phyloP scores from a whole-genome alignment of 169 alveolate species.

The Amoebophrya sp. region DNA sequence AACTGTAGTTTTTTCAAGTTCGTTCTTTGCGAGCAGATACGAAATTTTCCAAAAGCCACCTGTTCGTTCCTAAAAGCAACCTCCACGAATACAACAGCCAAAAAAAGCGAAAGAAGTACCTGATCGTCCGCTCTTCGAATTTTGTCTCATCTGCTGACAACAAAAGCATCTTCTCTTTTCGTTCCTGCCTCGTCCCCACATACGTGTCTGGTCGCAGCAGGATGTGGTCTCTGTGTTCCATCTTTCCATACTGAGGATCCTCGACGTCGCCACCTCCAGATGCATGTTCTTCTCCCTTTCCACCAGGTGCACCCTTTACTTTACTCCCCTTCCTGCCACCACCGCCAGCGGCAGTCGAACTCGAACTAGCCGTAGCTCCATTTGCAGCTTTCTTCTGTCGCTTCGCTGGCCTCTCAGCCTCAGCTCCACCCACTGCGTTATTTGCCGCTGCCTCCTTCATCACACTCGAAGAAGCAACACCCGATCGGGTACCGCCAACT shows the following conservation, averaged over 20 bases:
- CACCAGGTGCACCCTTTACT: too few species aligned
- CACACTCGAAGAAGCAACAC: too few species aligned
- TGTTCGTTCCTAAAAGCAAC: not conserved
- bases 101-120: not conserved
- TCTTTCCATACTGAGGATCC: not conserved
- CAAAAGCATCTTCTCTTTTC: not conserved
- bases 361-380: too few species aligned
- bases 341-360: too few species aligned
- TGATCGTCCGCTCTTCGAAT: not conserved
- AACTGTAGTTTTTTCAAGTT: not conserved
- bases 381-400: too few species aligned
- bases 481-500: too few species aligned
- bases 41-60: not conserved
- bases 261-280: too few species aligned
- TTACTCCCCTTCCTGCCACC: too few species aligned
- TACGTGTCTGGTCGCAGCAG: not conserved
- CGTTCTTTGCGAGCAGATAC: not conserved
- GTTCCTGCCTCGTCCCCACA: slow-evolving; percentile 11
- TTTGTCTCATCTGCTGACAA: not conserved
- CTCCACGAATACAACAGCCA: not conserved
- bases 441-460: too few species aligned
- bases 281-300: too few species aligned
- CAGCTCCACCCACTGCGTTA: too few species aligned
- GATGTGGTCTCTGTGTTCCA: not conserved
- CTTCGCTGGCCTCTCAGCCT: too few species aligned